Evolutionary conservation across 2,329 filamentous ascomycete genomes (phyloP), one percentile per base, ranked within the genome.

Genomic region (Pseudofabraea citricarpa): DNA sequence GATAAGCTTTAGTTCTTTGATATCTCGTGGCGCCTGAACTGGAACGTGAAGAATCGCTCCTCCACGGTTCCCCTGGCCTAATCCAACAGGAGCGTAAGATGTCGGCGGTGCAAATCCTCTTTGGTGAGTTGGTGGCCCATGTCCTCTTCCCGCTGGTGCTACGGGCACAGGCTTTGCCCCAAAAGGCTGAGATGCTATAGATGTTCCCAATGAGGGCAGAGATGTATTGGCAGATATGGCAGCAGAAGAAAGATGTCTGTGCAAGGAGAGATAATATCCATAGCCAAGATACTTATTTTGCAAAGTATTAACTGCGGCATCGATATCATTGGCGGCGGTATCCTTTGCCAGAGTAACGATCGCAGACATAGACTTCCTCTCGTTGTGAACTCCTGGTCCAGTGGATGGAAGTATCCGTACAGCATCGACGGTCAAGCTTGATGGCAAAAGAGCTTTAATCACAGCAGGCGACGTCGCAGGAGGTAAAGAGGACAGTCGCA

Each of bases 221-320:
- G 75, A 69, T 4, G 72, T 70, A 32, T 65, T 56, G n/a, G 54
- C 62, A 5, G 72, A 71, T n/a, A 86, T 73, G 2, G 83, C 73
- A 20, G 74, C 81, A 3, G 89, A 94, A 0, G 89, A 94, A 4
- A 95, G 73, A 66, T 94, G 87, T 8, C 89, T 75, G 47, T 90
- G 87, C 35, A 95, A 74, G 6, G 79, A 84, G 2, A 96, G 71
- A 62, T 90, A 85, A 67, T 85, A 89, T 5, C 90, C 90, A 60
- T 81, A 89, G 13, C 90, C 90, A 13, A 95, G 70, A 60, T 96
- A 95, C 52, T 77, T 81, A 51, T 93, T 90, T 59, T 94, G 87
- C 23, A 95, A 68, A 3, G 77, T 68, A 58, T 82, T 91, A 41
- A 95, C 87, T 1, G 83, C 78, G 4, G 79, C 74, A 57, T 96